Evolutionary conservation across 179 eudicot species (phyloP).

Genomic region (Amaranthus tricolor): DNA sequence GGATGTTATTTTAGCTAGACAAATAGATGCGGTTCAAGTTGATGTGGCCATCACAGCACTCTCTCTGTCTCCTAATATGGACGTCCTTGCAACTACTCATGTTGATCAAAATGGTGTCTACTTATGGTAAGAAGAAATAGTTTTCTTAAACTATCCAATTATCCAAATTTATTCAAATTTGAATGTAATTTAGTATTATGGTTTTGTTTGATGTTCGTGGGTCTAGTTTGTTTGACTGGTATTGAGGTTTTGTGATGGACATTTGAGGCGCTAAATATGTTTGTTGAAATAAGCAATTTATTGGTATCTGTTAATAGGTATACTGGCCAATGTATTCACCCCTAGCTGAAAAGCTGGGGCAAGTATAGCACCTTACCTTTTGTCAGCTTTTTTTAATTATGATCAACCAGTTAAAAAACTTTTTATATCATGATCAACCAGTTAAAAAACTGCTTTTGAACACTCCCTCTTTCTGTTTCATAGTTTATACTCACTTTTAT

Average conservation of each 20-base stretch:
- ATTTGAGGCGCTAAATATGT: not conserved
- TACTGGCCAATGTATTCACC: too few species aligned
- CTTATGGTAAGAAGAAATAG: conserved; percentile 58
- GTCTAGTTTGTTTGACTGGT: not conserved
- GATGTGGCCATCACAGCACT: conserved; percentile 85
- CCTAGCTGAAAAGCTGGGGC: not conserved
- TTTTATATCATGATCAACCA: not conserved
- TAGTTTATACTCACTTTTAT: too few species aligned
- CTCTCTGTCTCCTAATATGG: conserved; percentile 98
- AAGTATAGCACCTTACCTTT: not conserved
- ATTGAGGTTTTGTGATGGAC: not conserved
- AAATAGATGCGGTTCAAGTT: conserved; percentile 91
- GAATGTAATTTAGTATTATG: not conserved
- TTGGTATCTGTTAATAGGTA: not conserved
- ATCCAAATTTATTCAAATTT: not conserved
- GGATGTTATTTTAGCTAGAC: conserved; percentile 93
- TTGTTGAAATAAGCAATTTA: not conserved
- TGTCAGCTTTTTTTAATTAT: not conserved
- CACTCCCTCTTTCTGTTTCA: too few species aligned
- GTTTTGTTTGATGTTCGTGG: not conserved
- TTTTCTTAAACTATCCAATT: not conserved
- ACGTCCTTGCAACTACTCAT: conserved; percentile 92
- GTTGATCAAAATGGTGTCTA: conserved; percentile 97
- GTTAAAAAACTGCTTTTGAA: too few species aligned
- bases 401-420: not conserved